These are phyloP conservation scores for Sporothrix curviconia DNA, from an alignment of 2,329 filamentous ascomycete genomes.

Conservation along the genomic window DNA sequence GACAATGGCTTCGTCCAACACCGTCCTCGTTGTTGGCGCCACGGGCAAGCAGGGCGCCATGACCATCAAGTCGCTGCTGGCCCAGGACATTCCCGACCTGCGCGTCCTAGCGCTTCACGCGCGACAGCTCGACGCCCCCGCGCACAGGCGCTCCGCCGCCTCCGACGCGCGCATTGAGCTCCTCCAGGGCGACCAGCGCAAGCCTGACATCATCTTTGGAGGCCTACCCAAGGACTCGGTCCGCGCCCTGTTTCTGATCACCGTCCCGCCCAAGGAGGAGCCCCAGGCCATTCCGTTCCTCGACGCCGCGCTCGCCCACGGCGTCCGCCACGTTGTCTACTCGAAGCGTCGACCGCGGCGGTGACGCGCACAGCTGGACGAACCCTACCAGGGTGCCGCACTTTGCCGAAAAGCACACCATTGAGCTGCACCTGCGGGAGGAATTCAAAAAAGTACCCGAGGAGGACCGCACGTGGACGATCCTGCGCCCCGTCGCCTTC, in stretches of 20 bases:
- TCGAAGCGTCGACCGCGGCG: constrained; percentile 27
- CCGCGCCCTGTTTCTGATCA: constrained; percentile 30
- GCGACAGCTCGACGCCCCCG: constrained; percentile 22
- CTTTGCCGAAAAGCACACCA: constrained; percentile 44
- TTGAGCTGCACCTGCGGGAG: constrained; percentile 51
- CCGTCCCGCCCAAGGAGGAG: constrained; percentile 28
- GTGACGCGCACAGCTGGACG: constrained; percentile 24
- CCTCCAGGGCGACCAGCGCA: constrained; percentile 29
- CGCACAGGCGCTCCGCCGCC: constrained; percentile 32
- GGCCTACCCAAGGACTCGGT: constrained; percentile 26
- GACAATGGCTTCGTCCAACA: neutral
- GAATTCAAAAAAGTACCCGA: constrained; percentile 17
- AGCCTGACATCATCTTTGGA: constrained; percentile 30
- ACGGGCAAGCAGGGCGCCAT: constrained; percentile 19
- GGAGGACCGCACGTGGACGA: constrained; percentile 27
- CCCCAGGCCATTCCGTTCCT: constrained; percentile 31
- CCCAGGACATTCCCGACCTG: neutral
- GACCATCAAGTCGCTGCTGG: constrained; percentile 16
- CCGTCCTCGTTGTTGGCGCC: constrained; percentile 18
- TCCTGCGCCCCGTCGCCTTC: constrained; percentile 35
- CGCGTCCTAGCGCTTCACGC: constrained; percentile 24
- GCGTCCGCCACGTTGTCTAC: constrained; percentile 28
- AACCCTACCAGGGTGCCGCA: constrained; percentile 26
- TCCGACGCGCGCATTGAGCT: constrained; percentile 27
- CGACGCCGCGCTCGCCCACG: constrained; percentile 28